phyloP scores from a whole-genome alignment of 768 basidiomycete genomes.

The Lentinula aciculospora region DNA sequence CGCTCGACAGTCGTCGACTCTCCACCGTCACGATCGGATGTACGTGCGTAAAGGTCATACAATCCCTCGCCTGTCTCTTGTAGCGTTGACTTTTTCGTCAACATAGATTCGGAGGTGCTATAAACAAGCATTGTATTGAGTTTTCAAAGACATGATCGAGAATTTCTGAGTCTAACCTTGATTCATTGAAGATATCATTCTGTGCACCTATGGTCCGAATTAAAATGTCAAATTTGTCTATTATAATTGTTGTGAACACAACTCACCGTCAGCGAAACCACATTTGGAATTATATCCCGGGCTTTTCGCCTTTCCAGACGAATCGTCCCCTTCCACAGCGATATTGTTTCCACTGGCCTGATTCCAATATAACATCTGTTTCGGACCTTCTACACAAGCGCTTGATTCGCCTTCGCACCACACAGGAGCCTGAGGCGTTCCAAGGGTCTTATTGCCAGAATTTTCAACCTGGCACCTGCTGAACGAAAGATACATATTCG shows the following conservation, averaged over 20 bases:
- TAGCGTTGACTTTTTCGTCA: background rate
- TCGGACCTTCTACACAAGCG: conserved; percentile 42
- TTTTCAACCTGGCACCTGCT: conserved; percentile 44
- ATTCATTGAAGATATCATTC: conserved; percentile 29
- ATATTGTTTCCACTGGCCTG: conserved; percentile 45
- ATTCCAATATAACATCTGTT: conserved; percentile 55
- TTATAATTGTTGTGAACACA: background rate
- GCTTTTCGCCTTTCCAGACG: conserved; percentile 29
- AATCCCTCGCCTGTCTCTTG: background rate
- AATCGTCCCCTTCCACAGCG: conserved; percentile 27
- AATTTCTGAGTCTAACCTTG: background rate
- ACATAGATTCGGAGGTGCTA: background rate
- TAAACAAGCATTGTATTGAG: no score
- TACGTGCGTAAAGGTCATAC: no score
- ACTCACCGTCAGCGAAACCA: conserved; percentile 37
- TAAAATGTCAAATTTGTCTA: background rate
- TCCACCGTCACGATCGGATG: background rate
- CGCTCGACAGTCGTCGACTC: background rate
- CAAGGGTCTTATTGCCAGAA: conserved; percentile 32
- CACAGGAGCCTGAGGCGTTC: conserved; percentile 34
- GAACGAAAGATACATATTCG: conserved; percentile 45
- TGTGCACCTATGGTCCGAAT: conserved; percentile 27
- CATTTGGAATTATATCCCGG: conserved; percentile 44
- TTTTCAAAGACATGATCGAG: background rate
- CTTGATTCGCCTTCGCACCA: conserved; percentile 46